Conservation (phyloP, 306 rosid species). For the Cucurbita maxima region DNA sequence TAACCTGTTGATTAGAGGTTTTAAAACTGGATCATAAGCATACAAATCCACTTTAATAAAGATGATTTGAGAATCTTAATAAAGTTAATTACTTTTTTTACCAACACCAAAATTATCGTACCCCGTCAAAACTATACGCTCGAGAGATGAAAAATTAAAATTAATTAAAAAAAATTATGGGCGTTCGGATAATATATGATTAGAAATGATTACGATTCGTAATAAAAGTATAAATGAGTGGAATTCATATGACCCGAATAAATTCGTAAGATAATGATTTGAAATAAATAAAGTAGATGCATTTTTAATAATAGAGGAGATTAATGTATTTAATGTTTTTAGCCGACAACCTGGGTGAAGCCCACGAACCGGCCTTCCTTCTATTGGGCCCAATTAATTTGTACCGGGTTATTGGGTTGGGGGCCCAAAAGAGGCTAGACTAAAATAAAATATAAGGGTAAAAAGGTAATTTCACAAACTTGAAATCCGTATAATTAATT, state of each 20-base stretch:
- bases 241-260: not conserved
- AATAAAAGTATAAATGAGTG: not conserved
- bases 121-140: not conserved
- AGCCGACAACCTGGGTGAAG: not conserved
- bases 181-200: not conserved
- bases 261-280: not conserved
- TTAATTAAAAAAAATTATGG: not conserved
- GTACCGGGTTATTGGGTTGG: not conserved
- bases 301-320: not conserved
- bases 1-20: slow-evolving; percentile 1
- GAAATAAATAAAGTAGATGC: not conserved
- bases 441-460: too few relatives aligned
- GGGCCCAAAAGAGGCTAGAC: too few relatives aligned
- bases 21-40: not conserved
- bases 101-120: not conserved
- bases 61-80: not conserved
- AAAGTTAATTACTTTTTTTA: not conserved
- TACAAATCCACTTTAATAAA: slow-evolving; percentile 6
- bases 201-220: not conserved
- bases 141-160: too few relatives aligned
- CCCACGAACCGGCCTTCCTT: not conserved
- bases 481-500: too few relatives aligned
- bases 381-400: not conserved
- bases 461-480: too few relatives aligned
- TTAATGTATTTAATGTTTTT: not conserved